These are phyloP conservation scores for Pistacia integerrima DNA, from an alignment of 345 rosid species.

Conservation along the genomic window DNA sequence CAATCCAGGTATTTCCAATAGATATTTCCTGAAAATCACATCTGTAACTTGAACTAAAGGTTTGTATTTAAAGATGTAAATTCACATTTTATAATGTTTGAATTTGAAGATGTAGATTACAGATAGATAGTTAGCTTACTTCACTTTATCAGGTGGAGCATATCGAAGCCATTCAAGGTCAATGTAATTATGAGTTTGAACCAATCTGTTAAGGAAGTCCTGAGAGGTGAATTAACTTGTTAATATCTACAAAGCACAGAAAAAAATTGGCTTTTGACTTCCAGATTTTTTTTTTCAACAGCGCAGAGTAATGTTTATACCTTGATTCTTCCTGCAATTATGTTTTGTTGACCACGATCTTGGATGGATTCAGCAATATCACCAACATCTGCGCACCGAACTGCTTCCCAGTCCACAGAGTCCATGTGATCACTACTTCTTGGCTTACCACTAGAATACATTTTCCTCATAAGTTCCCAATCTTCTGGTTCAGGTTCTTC, in stretches of 20 bases:
- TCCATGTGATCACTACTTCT: conserved; percentile 44
- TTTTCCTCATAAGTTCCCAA: conserved; percentile 48
- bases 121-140: conserved; percentile 37
- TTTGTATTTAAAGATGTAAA: too few species aligned
- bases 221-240: conserved; percentile 14
- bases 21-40: conserved; percentile 43
- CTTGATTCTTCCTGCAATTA: conserved; percentile 45
- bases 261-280: not conserved
- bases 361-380: conserved; percentile 38
- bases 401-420: conserved; percentile 63
- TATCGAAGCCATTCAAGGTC: conserved; percentile 79
- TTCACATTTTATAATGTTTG: too few species aligned
- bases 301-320: conserved; percentile 22
- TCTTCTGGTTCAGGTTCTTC: conserved; percentile 26
- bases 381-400: conserved; percentile 31
- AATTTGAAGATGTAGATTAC: too few species aligned
- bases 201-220: conserved; percentile 51
- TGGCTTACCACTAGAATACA: conserved; percentile 30
- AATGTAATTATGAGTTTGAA: conserved; percentile 29
- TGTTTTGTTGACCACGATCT: conserved; percentile 53
- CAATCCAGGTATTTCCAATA: conserved; percentile 49
- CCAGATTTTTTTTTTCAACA: not conserved
- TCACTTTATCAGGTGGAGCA: conserved; percentile 54
- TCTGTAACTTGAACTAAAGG: not conserved
- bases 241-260: not conserved